Evolutionary conservation across 169 alveolate species (phyloP).

Genomic region (Plasmodium chabaudi): DNA sequence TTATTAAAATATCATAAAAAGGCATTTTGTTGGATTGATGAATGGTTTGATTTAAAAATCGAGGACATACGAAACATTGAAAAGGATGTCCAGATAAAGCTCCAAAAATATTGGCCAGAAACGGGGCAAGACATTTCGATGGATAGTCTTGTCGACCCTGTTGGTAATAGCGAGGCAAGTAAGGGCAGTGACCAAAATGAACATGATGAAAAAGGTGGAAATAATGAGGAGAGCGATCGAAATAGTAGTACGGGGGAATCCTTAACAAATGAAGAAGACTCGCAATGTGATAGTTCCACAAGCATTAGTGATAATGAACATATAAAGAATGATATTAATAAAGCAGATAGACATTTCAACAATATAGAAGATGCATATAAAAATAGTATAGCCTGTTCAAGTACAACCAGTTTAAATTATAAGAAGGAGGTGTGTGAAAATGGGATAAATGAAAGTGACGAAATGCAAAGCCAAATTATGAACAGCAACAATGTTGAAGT

Average conservation of each 20-base stretch:
- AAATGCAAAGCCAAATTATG: neutral
- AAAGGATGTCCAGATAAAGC: constrained; percentile 77
- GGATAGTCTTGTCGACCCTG: neutral
- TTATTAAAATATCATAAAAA: constrained; percentile 79
- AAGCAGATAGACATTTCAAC: no score
- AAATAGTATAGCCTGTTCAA: no score
- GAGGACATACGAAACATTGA: constrained; percentile 80
- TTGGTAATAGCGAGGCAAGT: neutral
- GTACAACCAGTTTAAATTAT: no score
- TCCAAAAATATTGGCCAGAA: constrained; percentile 76
- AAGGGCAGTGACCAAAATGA: neutral
- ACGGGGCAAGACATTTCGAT: neutral
- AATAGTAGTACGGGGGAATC: no score
- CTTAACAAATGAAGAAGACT: no score
- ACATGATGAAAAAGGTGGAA: neutral
- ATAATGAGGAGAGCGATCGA: neutral
- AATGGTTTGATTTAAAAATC: constrained; percentile 82
- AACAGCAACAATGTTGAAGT: neutral
- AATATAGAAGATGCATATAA: no score
- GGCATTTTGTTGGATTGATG: constrained; percentile 83
- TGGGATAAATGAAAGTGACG: neutral
- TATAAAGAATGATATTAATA: no score
- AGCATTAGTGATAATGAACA: no score
- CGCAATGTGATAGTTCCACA: no score
- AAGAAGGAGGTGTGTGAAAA: no score